Conservation (phyloP, 2,329 filamentous ascomycete species). For the Uncinocarpus reesii region DNA sequence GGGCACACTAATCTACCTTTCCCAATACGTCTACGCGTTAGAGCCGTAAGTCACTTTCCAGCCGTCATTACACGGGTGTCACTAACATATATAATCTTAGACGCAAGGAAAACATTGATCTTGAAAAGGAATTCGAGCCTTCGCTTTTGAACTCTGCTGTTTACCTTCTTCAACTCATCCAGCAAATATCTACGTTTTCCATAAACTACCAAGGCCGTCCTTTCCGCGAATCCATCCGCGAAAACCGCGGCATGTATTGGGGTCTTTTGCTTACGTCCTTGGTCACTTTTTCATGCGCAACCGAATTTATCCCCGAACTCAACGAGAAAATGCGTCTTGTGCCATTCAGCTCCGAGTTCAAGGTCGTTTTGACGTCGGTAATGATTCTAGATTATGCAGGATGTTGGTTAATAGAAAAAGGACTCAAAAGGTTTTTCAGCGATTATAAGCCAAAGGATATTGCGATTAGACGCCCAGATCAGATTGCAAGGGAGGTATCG, state of each 20-base stretch:
- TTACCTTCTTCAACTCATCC: constrained; percentile 93
- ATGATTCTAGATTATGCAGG: constrained; percentile 83
- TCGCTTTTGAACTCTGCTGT: constrained; percentile 93
- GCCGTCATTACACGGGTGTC: not conserved
- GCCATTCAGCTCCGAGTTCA: constrained; percentile 81
- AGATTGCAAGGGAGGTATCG: constrained; percentile 63
- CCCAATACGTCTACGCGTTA: constrained; percentile 72
- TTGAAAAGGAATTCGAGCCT: constrained; percentile 88
- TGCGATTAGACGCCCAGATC: constrained; percentile 72
- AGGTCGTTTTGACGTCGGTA: constrained; percentile 65
- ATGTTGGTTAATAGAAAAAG: constrained; percentile 80
- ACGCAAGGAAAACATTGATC: constrained; percentile 58
- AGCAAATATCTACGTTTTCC: constrained; percentile 97
- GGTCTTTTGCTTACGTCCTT: constrained; percentile 81
- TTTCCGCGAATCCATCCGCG: constrained; percentile 89
- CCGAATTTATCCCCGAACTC: constrained; percentile 89
- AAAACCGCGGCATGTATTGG: constrained; percentile 98
- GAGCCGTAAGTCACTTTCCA: constrained; percentile 57
- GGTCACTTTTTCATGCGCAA: constrained; percentile 87
- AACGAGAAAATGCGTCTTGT: constrained; percentile 90
- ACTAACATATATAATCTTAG: constrained; percentile 23
- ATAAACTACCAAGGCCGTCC: constrained; percentile 99
- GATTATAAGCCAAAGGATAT: constrained; percentile 94
- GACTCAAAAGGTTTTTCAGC: constrained; percentile 74
- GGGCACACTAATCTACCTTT: constrained; percentile 84